Evolutionary conservation across 495 filamentous ascomycete genomes (phyloP), one percentile per base, ranked within the genome.

Genomic region (Alectoria sarmentosa): DNA sequence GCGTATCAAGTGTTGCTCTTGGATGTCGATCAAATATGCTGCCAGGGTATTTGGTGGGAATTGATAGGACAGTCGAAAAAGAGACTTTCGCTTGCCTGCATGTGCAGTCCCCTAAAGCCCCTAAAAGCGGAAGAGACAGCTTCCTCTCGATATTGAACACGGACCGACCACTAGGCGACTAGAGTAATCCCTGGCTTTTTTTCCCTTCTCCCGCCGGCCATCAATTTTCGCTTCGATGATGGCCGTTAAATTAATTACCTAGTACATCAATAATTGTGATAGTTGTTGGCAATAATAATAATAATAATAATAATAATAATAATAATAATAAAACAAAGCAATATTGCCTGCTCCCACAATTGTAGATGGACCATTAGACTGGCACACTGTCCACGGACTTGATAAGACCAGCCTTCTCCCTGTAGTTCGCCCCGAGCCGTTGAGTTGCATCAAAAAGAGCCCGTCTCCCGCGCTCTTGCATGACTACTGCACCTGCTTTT

Each of bases 121-220:
- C 63, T 65, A 65, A 65, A 65, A 60, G 63, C 63, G 63, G 63
- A 65, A 65, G 63, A 65, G 63, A 65, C 63, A 65, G 63, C 61
- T 63, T 30, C 28, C 36, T 52, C 63, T 59, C 36, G 32, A 34
- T 55, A 55, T 55, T 55, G 28, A 55, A 60, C 63, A 65, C 63
- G 63, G 63, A 65, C 63, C 63, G 58, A 56, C 46, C 56, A 65
- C 32, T 39, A 55, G 52, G 13, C 49, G 21, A 34, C 28, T 5
- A 52, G 23, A 28, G 3, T 28, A 17, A 52, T 52, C 48, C 48
- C 48, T 63, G 49, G 23, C 62, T 34, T 59, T 13, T 34, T 59
- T 13, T 44, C 57, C 21, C 57, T 65, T 65, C 63, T 65, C 63
- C 56, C 63, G 63, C 63, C 63, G 46, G 56, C 49, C 63, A 42